Evolutionary conservation across 192 early-diverging fungal species (phyloP).

Genomic region (Podochytrium sp.): DNA sequence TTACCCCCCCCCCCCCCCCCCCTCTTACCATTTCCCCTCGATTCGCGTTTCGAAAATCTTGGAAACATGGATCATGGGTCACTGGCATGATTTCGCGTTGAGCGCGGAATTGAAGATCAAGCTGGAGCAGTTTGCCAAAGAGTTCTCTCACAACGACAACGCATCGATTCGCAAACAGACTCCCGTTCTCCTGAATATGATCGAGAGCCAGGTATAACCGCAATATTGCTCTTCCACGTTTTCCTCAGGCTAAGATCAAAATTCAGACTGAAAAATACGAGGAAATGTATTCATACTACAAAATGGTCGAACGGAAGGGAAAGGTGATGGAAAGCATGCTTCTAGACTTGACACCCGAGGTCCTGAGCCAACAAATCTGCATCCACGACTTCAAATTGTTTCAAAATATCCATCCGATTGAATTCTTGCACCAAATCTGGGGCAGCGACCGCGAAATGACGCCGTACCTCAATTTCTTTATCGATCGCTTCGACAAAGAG

Average conservation of each 20-base stretch:
- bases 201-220: conserved; percentile 41
- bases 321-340: conserved; percentile 60
- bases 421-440: conserved; percentile 67
- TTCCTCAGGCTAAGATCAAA: not conserved
- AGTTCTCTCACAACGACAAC: conserved; percentile 40
- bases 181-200: conserved; percentile 38
- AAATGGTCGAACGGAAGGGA: conserved; percentile 47
- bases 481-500: conserved; percentile 63
- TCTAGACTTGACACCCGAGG: conserved; percentile 44
- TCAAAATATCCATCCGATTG: conserved; percentile 64
- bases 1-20: too few relatives aligned
- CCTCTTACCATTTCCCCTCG: not conserved
- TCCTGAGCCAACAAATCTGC: conserved; percentile 57
- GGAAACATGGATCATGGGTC: conserved; percentile 54
- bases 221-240: not conserved
- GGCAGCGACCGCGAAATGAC: conserved; percentile 52
- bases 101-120: conserved; percentile 45
- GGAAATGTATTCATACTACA: conserved; percentile 52
- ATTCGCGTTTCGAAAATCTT: conserved; percentile 49
- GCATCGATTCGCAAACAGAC: conserved; percentile 34
- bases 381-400: conserved; percentile 61
- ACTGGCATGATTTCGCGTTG: conserved; percentile 65
- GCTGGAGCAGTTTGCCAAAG: conserved; percentile 47
- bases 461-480: conserved; percentile 59
- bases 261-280: conserved; percentile 45